Evolutionary conservation across 202 grass and related monocot species (phyloP).

Genomic region (Cymbopogon flexuosus): DNA sequence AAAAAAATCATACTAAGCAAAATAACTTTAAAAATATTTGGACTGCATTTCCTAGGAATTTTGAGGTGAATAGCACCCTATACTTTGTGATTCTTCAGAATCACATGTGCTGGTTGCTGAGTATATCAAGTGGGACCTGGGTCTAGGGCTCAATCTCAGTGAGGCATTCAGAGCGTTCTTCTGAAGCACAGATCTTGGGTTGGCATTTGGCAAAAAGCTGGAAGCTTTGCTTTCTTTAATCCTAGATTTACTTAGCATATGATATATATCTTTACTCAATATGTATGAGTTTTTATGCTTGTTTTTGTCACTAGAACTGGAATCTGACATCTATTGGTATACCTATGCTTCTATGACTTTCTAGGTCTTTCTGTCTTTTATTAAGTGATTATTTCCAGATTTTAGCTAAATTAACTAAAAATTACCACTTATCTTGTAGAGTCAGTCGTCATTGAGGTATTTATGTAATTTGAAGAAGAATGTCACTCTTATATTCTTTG

Average conservation of each 20-base stretch:
- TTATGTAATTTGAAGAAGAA: constrained; percentile 5
- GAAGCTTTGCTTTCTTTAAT: neutral
- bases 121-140: neutral
- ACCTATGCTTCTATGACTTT: neutral
- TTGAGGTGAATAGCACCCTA: neutral
- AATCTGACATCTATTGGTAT: neutral
- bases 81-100: constrained; percentile 6
- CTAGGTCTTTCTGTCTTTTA: neutral
- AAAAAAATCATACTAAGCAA: neutral
- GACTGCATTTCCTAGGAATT: neutral
- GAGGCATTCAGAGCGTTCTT: neutral
- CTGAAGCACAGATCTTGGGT: neutral
- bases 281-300: neutral
- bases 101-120: neutral
- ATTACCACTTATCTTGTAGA: neutral
- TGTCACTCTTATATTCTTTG: neutral
- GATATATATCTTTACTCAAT: neutral
- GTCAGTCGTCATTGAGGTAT: neutral
- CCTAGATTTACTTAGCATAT: neutral
- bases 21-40: neutral
- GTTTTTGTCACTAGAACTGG: neutral
- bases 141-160: neutral
- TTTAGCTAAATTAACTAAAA: constrained; percentile 16
- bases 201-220: neutral
- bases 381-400: neutral